A percentile compares a stretch with the other conserved stretches of the same genome.
phyloP scores from a whole-genome alignment of 1,139 yeast genomes.

The Yamadazyma mexicana region DNA sequence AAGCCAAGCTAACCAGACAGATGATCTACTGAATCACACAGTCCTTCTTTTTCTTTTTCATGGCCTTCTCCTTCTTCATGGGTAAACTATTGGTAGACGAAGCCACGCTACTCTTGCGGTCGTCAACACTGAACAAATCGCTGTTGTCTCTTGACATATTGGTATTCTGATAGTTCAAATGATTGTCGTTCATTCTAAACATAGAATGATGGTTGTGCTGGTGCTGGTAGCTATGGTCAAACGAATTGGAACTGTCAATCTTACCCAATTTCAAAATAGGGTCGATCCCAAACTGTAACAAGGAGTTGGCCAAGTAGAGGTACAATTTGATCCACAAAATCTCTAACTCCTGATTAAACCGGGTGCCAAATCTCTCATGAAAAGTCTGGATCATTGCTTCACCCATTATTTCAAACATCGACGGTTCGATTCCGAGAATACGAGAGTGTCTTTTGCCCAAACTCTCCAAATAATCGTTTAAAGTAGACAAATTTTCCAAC shows the following conservation, averaged over 20 bases:
- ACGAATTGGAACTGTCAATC: slow-evolving; percentile 2
- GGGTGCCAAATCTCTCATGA: slow-evolving; percentile 58
- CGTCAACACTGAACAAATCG: slow-evolving; percentile 15
- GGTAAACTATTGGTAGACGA: slow-evolving; percentile 4
- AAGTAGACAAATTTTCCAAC: slow-evolving; percentile 35
- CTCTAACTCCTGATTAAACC: slow-evolving; percentile 51
- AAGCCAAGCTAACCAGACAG: too few species aligned
- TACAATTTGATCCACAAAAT: slow-evolving; percentile 73
- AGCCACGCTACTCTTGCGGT: slow-evolving; percentile 12
- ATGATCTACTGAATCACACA: slow-evolving; percentile 24
- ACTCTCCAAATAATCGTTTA: slow-evolving; percentile 61
- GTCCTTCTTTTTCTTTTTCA: slow-evolving; percentile 33
- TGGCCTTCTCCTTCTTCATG: slow-evolving; percentile 15
- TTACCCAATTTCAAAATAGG: slow-evolving; percentile 40
- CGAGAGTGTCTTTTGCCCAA: slow-evolving; percentile 78
- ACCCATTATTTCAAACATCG: slow-evolving; percentile 77
- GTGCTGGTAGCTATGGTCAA: not conserved
- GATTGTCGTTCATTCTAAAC: slow-evolving; percentile 13
- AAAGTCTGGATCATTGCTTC: slow-evolving; percentile 73
- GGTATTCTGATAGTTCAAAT: slow-evolving; percentile 2
- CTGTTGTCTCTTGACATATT: slow-evolving; percentile 2
- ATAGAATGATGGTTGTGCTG: slow-evolving; percentile 1
- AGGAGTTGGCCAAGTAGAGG: slow-evolving; percentile 62
- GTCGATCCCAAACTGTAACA: slow-evolving; percentile 65
- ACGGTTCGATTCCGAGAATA: slow-evolving; percentile 71